Evolutionary conservation across 352 stramenopile species (phyloP), one percentile per base, ranked within the genome.

Genomic region (Globisporangium parvum): DNA sequence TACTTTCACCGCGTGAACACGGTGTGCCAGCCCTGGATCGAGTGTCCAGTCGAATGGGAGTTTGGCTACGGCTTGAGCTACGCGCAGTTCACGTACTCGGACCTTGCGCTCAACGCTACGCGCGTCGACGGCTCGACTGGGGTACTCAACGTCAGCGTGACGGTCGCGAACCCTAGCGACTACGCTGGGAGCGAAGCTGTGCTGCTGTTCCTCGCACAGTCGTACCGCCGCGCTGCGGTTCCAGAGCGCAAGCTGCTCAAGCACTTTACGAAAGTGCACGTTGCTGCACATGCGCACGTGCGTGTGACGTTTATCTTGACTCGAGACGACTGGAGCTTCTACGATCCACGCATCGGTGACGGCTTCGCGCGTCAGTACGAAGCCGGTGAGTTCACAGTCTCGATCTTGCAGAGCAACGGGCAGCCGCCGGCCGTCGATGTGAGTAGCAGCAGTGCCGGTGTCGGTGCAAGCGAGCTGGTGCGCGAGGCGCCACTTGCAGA

Each of bases 241-340:
- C 85, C 85, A 0, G 80, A 91, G 57, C 69, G 69, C 50, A 93
- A 92, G 56, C 56, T 91, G 60, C 77, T 95, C 26, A 89, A 87
- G 65, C 65, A 71, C 14, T 91, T 93, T 58, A 52, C 71, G 42
- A 93, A 92, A 69, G 59, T 93, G 39, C 59, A 69, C 5, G 57
- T 86, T 12, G 42, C 63, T 6, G 37, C 70, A 0, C 69, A 69
- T 6, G 55, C 69, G 15, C 67, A 52, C 6, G 65, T 47, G 31
- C n/a, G 55, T 0, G 77, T 91, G 10, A 46, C 53, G 48, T 88
- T 91, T 51, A 58, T 69, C 23, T 57, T 93, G 2, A 60, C 44
- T 1, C 45, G 47, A 0, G 52, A 69, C 4, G 69, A 89, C 48
- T 87, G 74, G 71, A 76, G 78, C 50, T 87, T 76, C 51, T 87